Evolutionary conservation across 2,329 filamentous ascomycete genomes (phyloP).

Genomic region (Remersonia thermophila): DNA sequence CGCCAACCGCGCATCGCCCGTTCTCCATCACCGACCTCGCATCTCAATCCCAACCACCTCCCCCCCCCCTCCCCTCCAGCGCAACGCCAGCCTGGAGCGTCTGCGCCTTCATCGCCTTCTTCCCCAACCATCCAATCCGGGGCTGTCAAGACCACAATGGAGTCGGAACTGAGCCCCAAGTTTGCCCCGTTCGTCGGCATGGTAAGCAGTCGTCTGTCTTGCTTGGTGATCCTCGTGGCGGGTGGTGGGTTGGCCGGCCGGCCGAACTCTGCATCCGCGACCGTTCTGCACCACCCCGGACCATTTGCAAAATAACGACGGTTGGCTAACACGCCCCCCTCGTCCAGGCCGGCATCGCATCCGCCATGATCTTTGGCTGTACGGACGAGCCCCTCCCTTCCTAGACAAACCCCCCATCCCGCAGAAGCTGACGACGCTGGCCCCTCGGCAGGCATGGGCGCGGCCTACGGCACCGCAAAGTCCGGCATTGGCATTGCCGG

Average conservation of each 20-base stretch:
- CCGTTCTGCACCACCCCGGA: too few relatives aligned
- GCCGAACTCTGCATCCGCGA: too few relatives aligned
- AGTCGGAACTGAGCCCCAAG: slow-evolving; percentile 56
- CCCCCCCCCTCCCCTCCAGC: too few relatives aligned
- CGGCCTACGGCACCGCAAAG: slow-evolving; percentile 79
- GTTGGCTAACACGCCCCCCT: too few relatives aligned
- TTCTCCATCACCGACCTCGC: not conserved
- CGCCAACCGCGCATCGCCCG: slow-evolving; percentile 1
- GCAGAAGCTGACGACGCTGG: slow-evolving; percentile 9
- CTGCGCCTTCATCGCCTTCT: slow-evolving; percentile 1
- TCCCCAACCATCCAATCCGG: too few relatives aligned
- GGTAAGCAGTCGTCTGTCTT: slow-evolving; percentile 40
- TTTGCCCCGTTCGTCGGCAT: slow-evolving; percentile 84
- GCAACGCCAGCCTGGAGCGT: not conserved
- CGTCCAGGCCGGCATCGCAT: slow-evolving; percentile 59
- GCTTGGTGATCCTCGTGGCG: not conserved
- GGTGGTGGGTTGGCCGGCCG: too few relatives aligned
- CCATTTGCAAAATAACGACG: too few relatives aligned
- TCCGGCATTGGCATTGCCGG: slow-evolving; percentile 80
- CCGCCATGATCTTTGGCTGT: slow-evolving; percentile 79
- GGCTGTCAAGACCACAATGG: slow-evolving; percentile 28
- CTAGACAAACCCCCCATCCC: not conserved
- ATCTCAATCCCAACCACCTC: not conserved
- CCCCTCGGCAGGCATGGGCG: slow-evolving; percentile 44
- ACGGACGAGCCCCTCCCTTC: slow-evolving; percentile 25